Evolutionary conservation across 2,329 filamentous ascomycete species (phyloP).

Genomic region (Aspergillus transmontanensis): DNA sequence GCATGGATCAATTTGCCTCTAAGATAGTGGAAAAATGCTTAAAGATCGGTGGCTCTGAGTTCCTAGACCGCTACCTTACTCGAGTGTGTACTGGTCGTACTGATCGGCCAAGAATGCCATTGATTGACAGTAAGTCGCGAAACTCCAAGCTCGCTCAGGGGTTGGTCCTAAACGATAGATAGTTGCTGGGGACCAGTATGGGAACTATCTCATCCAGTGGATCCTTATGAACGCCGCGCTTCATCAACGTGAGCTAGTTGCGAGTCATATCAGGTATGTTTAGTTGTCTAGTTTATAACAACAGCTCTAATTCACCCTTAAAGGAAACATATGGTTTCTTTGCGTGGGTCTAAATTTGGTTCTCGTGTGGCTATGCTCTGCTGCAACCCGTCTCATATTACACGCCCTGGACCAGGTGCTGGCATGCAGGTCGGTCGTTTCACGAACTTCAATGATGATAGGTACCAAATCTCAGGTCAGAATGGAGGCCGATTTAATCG

Average conservation of each 20-base stretch:
- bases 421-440: conserved; percentile 66
- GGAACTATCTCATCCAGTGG: conserved; percentile 97
- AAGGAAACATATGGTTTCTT: conserved; percentile 96
- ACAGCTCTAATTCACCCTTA: not conserved
- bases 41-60: conserved; percentile 90
- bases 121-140: conserved; percentile 76
- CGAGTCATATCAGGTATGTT: conserved; percentile 77
- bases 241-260: conserved; percentile 91
- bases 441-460: conserved; percentile 54
- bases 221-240: conserved; percentile 85
- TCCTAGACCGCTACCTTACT: conserved; percentile 88
- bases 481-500: conserved; percentile 39
- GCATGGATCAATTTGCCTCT: conserved; percentile 98
- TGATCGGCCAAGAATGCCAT: conserved; percentile 89
- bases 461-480: conserved; percentile 41
- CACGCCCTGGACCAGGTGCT: conserved; percentile 81
- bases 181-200: conserved; percentile 96
- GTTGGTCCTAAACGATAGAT: conserved; percentile 13
- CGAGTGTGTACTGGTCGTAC: conserved; percentile 88
- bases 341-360: conserved; percentile 96
- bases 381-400: conserved; percentile 88
- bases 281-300: not conserved
- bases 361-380: conserved; percentile 99
- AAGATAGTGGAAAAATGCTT: conserved; percentile 99
- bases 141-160: not conserved